These are phyloP conservation scores for Scenedesmus sp. DNA, from an alignment of 163 green algal species.

Conservation along the genomic window DNA sequence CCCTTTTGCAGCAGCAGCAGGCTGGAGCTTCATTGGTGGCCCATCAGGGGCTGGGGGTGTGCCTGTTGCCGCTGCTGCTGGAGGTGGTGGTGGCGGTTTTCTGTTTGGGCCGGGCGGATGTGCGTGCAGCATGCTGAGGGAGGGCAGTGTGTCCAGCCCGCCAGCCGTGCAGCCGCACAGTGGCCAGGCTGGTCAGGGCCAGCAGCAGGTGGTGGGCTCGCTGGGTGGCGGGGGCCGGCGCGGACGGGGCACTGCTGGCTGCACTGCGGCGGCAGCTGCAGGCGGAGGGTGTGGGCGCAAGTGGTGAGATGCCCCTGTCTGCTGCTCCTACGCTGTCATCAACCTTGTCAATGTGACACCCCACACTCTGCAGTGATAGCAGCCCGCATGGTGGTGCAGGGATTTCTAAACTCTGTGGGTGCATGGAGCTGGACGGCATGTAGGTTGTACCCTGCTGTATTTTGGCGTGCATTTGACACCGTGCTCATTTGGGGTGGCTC, in stretches of 20 bases:
- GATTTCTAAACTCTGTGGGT: too few species aligned
- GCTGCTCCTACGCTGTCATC: conserved; percentile 34
- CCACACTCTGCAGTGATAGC: too few species aligned
- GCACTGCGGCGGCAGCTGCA: conserved; percentile 33
- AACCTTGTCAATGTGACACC: neutral
- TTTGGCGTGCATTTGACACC: too few species aligned
- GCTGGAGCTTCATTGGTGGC: neutral
- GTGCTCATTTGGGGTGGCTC: too few species aligned
- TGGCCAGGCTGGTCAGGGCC: neutral
- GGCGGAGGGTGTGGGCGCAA: conserved; percentile 4
- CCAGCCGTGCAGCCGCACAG: neutral
- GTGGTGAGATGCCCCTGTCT: conserved; percentile 35
- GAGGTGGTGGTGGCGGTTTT: neutral
- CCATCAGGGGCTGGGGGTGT: neutral
- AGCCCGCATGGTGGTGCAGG: too few species aligned
- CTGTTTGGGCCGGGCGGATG: neutral
- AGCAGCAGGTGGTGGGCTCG: neutral
- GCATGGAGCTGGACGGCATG: too few species aligned
- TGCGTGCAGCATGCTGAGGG: too few species aligned
- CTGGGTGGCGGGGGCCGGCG: neutral
- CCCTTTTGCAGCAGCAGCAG: conserved; percentile 2
- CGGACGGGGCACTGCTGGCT: neutral
- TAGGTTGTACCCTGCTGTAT: too few species aligned
- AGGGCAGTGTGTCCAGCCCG: too few species aligned
- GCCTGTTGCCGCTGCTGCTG: conserved; percentile 7